Conservation (phyloP, 2,329 filamentous ascomycete species). For the Penicillium paneum region DNA sequence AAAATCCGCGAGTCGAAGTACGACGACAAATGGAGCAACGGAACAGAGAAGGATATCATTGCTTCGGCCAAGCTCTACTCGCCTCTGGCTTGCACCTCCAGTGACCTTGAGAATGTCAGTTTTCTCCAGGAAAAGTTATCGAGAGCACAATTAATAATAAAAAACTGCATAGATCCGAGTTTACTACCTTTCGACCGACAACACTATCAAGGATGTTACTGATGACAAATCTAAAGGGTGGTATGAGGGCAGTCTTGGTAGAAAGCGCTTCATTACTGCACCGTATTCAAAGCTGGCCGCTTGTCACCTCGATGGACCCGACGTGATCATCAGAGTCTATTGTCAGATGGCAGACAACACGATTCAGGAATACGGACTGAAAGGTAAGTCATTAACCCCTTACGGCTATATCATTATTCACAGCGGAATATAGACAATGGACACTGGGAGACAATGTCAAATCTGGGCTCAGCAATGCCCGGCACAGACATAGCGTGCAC, state of each 20-base stretch:
- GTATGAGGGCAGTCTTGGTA: background rate
- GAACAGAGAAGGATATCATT: background rate
- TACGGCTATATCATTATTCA: background rate
- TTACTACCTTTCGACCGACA: background rate
- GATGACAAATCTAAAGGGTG: background rate
- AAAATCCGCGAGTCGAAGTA: background rate
- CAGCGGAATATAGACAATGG: background rate
- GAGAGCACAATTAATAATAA: background rate
- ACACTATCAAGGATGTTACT: background rate
- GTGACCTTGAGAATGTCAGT: background rate
- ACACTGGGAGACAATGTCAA: conserved; percentile 6
- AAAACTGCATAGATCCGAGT: background rate
- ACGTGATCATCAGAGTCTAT: background rate
- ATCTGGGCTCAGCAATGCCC: conserved; percentile 9
- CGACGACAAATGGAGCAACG: background rate
- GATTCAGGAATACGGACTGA: background rate
- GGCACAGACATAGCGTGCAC: conserved; percentile 11
- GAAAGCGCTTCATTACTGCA: background rate
- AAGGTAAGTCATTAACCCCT: background rate
- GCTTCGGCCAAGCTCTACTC: background rate
- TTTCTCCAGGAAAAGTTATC: background rate
- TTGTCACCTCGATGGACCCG: background rate
- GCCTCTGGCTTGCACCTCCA: background rate
- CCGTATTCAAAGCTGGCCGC: background rate
- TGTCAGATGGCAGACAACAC: background rate